These are phyloP conservation scores for Metschnikowia lachancei DNA, from an alignment of 805 yeast species.

Conservation along the genomic window DNA sequence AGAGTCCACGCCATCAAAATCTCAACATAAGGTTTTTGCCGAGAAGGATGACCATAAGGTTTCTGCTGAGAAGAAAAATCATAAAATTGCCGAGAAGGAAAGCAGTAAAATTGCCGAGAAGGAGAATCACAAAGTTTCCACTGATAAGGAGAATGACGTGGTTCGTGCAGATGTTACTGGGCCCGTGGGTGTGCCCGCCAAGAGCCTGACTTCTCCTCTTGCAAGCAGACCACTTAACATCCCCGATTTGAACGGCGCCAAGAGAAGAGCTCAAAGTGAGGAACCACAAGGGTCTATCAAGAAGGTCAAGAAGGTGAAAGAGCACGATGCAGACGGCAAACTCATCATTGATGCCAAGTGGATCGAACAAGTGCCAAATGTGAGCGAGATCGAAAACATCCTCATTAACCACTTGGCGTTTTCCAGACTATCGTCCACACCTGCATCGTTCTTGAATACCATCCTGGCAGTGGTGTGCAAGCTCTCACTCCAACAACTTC, in stretches of 20 bases:
- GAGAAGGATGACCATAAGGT: conserved; percentile 8
- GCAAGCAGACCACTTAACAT: conserved; percentile 28
- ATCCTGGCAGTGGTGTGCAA: conserved; percentile 55
- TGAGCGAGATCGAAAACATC: conserved; percentile 58
- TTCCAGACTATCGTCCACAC: conserved; percentile 83
- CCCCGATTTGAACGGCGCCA: conserved; percentile 19
- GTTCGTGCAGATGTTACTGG: neutral
- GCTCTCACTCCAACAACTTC: conserved; percentile 44
- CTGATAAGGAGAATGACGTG: conserved; percentile 12
- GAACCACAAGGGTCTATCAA: conserved; percentile 27
- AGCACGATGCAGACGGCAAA: conserved; percentile 27
- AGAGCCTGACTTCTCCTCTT: conserved; percentile 23
- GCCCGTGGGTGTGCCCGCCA: conserved; percentile 4
- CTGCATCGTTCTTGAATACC: conserved; percentile 66
- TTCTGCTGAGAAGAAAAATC: conserved; percentile 5
- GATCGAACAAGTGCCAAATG: conserved; percentile 35
- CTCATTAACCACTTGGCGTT: conserved; percentile 85
- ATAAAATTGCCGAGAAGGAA: conserved; percentile 6
- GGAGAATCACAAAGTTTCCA: conserved; percentile 3
- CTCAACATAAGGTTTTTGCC: neutral
- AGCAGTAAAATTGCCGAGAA: conserved; percentile 6
- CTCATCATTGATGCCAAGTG: conserved; percentile 25
- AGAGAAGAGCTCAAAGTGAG: conserved; percentile 33
- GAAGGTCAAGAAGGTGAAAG: conserved; percentile 19
- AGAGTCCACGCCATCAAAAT: conserved; percentile 10